phyloP scores from a whole-genome alignment of 371 early-diverging fungal genomes.

The Blakeslea trispora region DNA sequence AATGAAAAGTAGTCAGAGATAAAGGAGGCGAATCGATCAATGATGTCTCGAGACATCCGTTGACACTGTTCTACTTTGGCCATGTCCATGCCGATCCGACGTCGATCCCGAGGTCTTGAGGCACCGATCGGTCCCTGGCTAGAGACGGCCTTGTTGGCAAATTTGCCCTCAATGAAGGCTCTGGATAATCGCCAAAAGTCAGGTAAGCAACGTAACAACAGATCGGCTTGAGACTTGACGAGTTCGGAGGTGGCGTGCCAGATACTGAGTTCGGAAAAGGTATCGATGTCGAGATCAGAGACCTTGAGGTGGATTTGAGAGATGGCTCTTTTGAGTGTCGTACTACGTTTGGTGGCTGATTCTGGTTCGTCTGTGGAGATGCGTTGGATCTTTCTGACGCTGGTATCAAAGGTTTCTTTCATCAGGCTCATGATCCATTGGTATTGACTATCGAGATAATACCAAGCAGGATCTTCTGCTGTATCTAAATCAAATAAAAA shows the following conservation, averaged over 20 bases:
- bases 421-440: conserved; percentile 83
- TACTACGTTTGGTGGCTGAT: conserved; percentile 36
- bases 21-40: conserved; percentile 62
- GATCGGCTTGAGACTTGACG: conserved; percentile 73
- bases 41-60: conserved; percentile 74
- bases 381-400: conserved; percentile 48
- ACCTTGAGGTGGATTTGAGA: conserved; percentile 26
- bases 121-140: conserved; percentile 12
- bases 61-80: conserved; percentile 77
- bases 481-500: conserved; percentile 82
- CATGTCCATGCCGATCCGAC: conserved; percentile 64
- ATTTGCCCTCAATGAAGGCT: conserved; percentile 84
- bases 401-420: conserved; percentile 61
- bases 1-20: conserved; percentile 61
- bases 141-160: conserved; percentile 52
- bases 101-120: conserved; percentile 26
- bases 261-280: conserved; percentile 50
- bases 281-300: conserved; percentile 36
- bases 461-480: conserved; percentile 87
- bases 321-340: conserved; percentile 40
- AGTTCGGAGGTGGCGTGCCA: conserved; percentile 75
- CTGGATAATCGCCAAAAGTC: conserved; percentile 91
- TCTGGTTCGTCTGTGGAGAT: conserved; percentile 26
- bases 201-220: conserved; percentile 79
- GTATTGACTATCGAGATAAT: conserved; percentile 87